A percentile compares a stretch with the other conserved stretches of the same genome.
phyloP scores from a whole-genome alignment of 2,329 filamentous ascomycete genomes.

The Dothideomycetes sp. region DNA sequence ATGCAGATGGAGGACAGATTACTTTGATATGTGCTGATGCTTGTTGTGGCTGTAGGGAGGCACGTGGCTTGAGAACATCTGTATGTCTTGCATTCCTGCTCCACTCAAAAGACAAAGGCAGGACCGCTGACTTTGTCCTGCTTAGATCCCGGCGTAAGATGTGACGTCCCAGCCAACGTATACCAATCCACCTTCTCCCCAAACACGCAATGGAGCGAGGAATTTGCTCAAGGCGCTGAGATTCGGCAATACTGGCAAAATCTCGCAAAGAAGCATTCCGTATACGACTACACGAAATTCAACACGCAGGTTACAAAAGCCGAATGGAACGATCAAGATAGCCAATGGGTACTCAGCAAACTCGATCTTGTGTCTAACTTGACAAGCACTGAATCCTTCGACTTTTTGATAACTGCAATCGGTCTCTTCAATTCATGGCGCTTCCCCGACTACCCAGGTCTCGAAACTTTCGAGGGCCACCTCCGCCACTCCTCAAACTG shows the following conservation, averaged over 20 bases:
- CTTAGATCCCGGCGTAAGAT: constrained; percentile 50
- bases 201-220: constrained; percentile 58
- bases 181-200: constrained; percentile 60
- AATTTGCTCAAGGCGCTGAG: constrained; percentile 56
- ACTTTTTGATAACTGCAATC: constrained; percentile 53
- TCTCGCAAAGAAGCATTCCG: constrained; percentile 51
- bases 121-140: not conserved
- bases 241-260: constrained; percentile 57
- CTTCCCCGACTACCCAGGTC: constrained; percentile 45
- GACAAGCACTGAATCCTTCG: constrained; percentile 37
- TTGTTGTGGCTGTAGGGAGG: constrained; percentile 42
- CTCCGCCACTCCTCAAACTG: constrained; percentile 28
- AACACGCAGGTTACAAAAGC: constrained; percentile 44
- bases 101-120: not conserved
- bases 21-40: no score
- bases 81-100: not conserved
- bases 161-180: constrained; percentile 58
- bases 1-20: not conserved
- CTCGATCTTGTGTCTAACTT: constrained; percentile 18
- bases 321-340: constrained; percentile 42
- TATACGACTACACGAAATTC: constrained; percentile 48
- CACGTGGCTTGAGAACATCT: constrained; percentile 40
- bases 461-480: constrained; percentile 26
- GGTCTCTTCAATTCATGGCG: constrained; percentile 58
- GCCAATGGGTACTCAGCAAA: constrained; percentile 45